Base-by-base conservation (phyloP, 257 asterid species). In the Solanum corneliomulleri region DNA sequence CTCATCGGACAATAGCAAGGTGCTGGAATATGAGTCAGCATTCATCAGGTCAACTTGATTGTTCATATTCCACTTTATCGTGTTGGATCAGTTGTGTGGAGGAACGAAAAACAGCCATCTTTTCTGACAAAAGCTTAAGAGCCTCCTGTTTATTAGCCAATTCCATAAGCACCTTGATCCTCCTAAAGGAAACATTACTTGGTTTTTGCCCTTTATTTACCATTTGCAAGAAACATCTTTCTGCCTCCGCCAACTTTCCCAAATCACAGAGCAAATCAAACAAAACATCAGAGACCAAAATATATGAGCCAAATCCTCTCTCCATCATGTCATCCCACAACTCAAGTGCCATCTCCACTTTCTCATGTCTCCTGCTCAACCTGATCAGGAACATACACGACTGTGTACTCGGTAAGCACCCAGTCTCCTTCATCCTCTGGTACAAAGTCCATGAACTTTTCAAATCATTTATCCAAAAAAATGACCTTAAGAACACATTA, bases 91-190 rank as follows among this genome's bases (percentile, higher is more conserved):
- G 47, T 69, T 89, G 90, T 33, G 83, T 85, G 18, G 88, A 47
- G 7, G 94, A 85, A 69, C 94, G 95, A 86, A 94, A 97, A 83
- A 91, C 85, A 86, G 92, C 89, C 98, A 97, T 95, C 94, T 93
- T 95, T 75, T 91, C 91, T 2, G 96, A 91, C 88, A 94, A 88
- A 83, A 83, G 84, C 72, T 86, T 78, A 86, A 96, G 90, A 49
- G 92, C 91, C 42, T 92, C 96, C 2, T 92, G 91, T 89, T 64
- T 94, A 75, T 89, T 92, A 31, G 98, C 94, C 91, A 95, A 91
- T 77, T 95, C 96, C 99, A 97, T 94, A 85, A 97, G 97, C 86
- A 95, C 98, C 86, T 92, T 97, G 84, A 97, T 94, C 93, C 98
- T 94, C 88, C 94, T 94, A 87, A 95, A 94, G 1, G 98, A 90